Percentiles rank a stretch among this genome's conserved stretches.
Evolutionary conservation across 495 filamentous ascomycete species (phyloP).

Genomic region (Stereocaulon alpinum): DNA sequence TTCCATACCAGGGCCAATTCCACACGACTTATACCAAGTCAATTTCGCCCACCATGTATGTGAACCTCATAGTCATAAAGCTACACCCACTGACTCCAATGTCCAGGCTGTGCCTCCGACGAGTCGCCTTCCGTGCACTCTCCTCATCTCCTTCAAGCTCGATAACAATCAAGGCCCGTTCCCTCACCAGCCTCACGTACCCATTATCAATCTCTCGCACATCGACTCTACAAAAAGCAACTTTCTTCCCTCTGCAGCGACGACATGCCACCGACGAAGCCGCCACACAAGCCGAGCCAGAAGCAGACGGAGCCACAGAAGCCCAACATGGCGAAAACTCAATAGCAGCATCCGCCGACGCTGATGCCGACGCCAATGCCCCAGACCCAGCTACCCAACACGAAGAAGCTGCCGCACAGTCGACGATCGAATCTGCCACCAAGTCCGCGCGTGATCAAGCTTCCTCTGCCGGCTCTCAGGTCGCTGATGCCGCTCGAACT

Average conservation of each 20-base stretch:
- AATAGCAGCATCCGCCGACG: slow-evolving; percentile 9
- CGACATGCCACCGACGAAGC: slow-evolving; percentile 36
- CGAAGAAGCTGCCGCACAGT: background rate
- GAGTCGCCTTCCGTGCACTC: slow-evolving; percentile 37
- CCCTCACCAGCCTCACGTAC: slow-evolving; percentile 28
- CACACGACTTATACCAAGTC: background rate
- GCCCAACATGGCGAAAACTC: slow-evolving; percentile 20
- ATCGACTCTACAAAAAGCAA: slow-evolving; percentile 21
- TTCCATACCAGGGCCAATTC: background rate
- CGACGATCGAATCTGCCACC: background rate
- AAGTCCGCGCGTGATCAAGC: background rate
- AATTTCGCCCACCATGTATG: slow-evolving; percentile 10
- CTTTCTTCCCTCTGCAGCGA: slow-evolving; percentile 28
- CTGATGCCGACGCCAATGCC: slow-evolving; percentile 1
- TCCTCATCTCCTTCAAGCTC: slow-evolving; percentile 39
- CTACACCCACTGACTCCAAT: slow-evolving; percentile 2
- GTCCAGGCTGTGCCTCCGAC: slow-evolving; percentile 31
- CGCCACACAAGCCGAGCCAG: slow-evolving; percentile 19
- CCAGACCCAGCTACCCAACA: background rate
- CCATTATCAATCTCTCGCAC: slow-evolving; percentile 17
- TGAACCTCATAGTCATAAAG: background rate
- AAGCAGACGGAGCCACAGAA: slow-evolving; percentile 22
- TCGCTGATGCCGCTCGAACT: background rate
- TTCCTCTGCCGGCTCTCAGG: slow-evolving; percentile 8
- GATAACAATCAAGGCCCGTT: slow-evolving; percentile 32